Base-by-base conservation (phyloP, 306 rosid genomes). In the Quercus suber region DNA sequence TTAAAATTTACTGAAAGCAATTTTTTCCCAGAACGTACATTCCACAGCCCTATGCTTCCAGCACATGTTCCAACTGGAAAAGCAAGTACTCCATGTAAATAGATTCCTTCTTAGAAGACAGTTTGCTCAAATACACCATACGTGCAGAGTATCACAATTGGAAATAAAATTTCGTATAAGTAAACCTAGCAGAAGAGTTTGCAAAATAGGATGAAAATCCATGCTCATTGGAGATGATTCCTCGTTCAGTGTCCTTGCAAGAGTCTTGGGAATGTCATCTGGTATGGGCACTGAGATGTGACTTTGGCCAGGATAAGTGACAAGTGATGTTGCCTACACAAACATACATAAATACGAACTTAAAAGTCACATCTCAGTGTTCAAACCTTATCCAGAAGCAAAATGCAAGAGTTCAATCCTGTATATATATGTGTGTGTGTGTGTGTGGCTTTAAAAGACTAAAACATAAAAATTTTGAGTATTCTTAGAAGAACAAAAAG, bases 111-210 rank as follows among this genome's bases (percentile, higher is more conserved):
- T 70, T 20, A n/a, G 20, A 51, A 71, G 33, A 23, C 33, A 23
- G 21, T 51, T 71, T 55, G 7, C 55, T 57, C 18, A 43, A 3
- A 10, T 60, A 18, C 45, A 30, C 73, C 51, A 9, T 5, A 56
- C 23, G 71, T 30, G 75, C 25, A 71, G 61, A 63, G 30, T 30
- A 73, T 71, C 14, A 15, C 59, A 51, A 69, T 58, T 76, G 2
- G 73, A 75, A 21, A 69, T 4, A 73, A 11, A 55, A 51, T 35
- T 51, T 60, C 28, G 25, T 77, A 28, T 14, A 41, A 73, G 64
- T 51, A 77, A 76, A 84, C 84, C 87, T 72, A 84, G 74, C 73
- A 84, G 84, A 73, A 73, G 1, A 4, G 55, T 57, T 20, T 51
- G 69, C 11, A 19, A 28, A 45, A 11, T 1, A 56, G 84, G 84